Base-by-base conservation (phyloP, 805 yeast genomes). In the Sungouiella blattae region DNA sequence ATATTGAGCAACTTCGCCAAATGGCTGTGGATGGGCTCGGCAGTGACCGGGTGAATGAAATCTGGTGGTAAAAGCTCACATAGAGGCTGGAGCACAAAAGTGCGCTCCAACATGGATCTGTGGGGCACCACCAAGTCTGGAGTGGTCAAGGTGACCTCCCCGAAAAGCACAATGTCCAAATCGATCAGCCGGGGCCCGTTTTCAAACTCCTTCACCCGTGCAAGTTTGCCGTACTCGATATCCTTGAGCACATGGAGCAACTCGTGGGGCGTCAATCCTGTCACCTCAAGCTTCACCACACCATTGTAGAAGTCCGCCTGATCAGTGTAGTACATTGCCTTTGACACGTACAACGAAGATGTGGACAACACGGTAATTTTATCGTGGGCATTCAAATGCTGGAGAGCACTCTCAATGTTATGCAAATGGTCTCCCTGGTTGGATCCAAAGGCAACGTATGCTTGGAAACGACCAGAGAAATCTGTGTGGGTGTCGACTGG, bases 151-250 rank as follows among this genome's bases (percentile, higher is more conserved):
- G 79, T 67, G 14, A 73, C 43, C 24, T 70, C 67, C 50, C 79
- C 93, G 54, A 78, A 91, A 15, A 91, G 61, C 11, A 91, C 47
- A 11, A 93, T 86, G 59, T 93, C 99, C 32, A 93, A 68, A 53
- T 93, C 99, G 35, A 93, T 84, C 9, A 86, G 64, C 39, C 99
- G 69, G 6, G 99, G 98, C 0, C 98, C 96, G 56, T 93, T 93
- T 11, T 84, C 89, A 46, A 87, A 71, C 28, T 78, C 62, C 55
- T 93, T 93, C 15, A 81, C 80, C 28, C 99, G 67, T 4, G 74
- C 67, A 23, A 89, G 64, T 11, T 72, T 73, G 6, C 77, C 67
- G 49, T 87, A 87, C 58, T 93, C 99, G 28, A 93, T 83, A 17
- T 72, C 65, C 53, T 93, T 91, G 39, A 89, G 59, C 6, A 69